phyloP scores from a whole-genome alignment of 306 rosid species.

The Fragaria nilgerrensis region DNA sequence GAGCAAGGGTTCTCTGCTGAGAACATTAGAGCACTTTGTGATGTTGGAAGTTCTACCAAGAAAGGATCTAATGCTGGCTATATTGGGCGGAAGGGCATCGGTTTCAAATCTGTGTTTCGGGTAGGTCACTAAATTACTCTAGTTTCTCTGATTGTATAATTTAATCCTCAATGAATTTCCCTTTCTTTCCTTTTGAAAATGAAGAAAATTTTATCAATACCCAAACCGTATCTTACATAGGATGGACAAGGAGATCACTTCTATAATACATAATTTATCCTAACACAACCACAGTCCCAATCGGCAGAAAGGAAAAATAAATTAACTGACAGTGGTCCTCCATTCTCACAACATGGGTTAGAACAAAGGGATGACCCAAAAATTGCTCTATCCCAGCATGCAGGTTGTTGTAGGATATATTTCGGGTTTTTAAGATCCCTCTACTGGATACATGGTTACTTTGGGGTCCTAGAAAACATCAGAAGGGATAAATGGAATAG shows the following conservation, averaged over 20 bases:
- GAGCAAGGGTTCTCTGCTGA: conserved; percentile 79
- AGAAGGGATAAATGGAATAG: not conserved
- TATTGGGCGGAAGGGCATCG: conserved; percentile 96
- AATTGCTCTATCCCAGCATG: not conserved
- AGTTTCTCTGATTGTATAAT: not conserved
- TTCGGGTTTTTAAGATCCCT: not conserved
- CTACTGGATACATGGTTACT: not conserved
- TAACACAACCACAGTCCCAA: not conserved
- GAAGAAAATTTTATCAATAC: not conserved
- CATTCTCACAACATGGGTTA: not conserved
- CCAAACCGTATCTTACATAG: not conserved
- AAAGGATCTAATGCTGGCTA: conserved; percentile 88
- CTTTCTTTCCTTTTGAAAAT: not conserved
- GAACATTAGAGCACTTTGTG: conserved; percentile 94
- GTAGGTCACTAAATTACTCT: conserved; percentile 41
- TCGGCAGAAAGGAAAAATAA: not conserved
- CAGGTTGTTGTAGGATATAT: not conserved
- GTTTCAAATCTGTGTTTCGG: conserved; percentile 97
- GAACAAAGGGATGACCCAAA: not conserved
- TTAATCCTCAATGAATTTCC: not conserved
- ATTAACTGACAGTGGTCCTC: not conserved
- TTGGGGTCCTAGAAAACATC: not conserved
- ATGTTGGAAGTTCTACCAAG: conserved; percentile 95
- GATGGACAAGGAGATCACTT: not conserved
- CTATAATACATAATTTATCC: not conserved